Conservation (phyloP, 2,329 filamentous ascomycete genomes). For the Diaporthe sp. region DNA sequence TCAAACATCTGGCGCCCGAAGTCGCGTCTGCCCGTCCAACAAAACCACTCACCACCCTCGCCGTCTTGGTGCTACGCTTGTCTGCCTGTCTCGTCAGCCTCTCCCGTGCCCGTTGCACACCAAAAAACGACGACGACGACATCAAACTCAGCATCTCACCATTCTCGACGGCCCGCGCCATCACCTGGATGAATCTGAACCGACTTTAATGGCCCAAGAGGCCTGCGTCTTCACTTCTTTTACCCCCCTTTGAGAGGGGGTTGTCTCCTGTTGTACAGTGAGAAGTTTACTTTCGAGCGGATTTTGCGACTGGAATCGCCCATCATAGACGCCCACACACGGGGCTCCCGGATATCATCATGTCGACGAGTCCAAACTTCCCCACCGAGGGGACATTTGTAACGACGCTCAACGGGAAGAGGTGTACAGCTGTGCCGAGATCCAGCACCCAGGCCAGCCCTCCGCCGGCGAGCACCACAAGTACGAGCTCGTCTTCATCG, state of each 20-base stretch:
- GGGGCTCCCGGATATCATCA: slow-evolving; percentile 43
- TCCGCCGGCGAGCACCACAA: slow-evolving; percentile 42
- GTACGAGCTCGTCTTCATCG: slow-evolving; percentile 43
- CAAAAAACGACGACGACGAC: slow-evolving; percentile 33
- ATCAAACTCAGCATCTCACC: slow-evolving; percentile 12
- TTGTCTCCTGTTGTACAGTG: slow-evolving; percentile 47
- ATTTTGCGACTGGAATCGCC: slow-evolving; percentile 61
- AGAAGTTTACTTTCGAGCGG: slow-evolving; percentile 45
- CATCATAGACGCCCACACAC: slow-evolving; percentile 41
- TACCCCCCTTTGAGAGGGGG: slow-evolving; percentile 46
- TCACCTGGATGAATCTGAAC: slow-evolving; percentile 55
- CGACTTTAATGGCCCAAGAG: slow-evolving; percentile 56
- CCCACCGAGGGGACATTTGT: slow-evolving; percentile 60
- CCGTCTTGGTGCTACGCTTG: neutral
- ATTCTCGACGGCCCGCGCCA: slow-evolving; percentile 5
- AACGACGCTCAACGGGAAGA: slow-evolving; percentile 63
- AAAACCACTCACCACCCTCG: slow-evolving; percentile 33
- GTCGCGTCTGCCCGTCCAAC: slow-evolving; percentile 21
- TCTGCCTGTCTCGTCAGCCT: slow-evolving; percentile 12
- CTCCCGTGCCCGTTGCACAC: slow-evolving; percentile 1
- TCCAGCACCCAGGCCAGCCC: slow-evolving; percentile 31
- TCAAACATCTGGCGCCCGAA: slow-evolving; percentile 24
- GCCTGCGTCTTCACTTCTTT: slow-evolving; percentile 50
- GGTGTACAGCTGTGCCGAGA: slow-evolving; percentile 68
- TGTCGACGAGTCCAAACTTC: slow-evolving; percentile 59